Conservation (phyloP, 2,329 filamentous ascomycete genomes). For the Didymella keratinophila region DNA sequence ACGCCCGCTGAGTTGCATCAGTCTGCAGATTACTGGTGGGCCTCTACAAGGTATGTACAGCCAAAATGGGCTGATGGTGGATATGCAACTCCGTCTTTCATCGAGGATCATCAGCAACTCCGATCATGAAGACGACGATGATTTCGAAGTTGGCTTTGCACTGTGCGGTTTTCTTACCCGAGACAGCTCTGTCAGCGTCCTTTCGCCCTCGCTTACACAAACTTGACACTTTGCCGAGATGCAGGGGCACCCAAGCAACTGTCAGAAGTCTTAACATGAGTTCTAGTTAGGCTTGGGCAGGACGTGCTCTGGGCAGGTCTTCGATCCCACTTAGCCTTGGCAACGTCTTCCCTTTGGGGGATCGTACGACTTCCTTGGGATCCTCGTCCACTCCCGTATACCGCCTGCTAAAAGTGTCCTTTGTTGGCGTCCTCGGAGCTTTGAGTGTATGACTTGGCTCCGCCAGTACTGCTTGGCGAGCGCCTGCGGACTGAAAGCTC, state of each 20-base stretch:
- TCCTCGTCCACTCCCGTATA: slow-evolving; percentile 14
- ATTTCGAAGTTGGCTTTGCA: slow-evolving; percentile 3
- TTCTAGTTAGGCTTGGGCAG: slow-evolving; percentile 4
- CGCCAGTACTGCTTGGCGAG: slow-evolving; percentile 30
- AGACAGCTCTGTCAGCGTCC: slow-evolving; percentile 5
- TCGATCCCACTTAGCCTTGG: slow-evolving; percentile 22
- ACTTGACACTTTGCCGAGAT: slow-evolving; percentile 8
- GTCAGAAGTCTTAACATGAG: slow-evolving; percentile 21
- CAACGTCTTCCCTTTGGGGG: slow-evolving; percentile 21
- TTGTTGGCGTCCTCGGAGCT: slow-evolving; percentile 15
- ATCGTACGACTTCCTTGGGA: slow-evolving; percentile 12
- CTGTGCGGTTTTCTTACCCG: slow-evolving; percentile 12
- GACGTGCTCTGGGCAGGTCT: slow-evolving; percentile 10
- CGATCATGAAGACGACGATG: neutral
- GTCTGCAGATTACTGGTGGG: slow-evolving; percentile 7
- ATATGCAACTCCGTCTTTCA: neutral
- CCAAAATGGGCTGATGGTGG: slow-evolving; percentile 1
- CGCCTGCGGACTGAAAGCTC: slow-evolving; percentile 20
- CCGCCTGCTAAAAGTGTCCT: slow-evolving; percentile 23
- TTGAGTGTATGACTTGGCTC: slow-evolving; percentile 41
- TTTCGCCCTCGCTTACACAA: slow-evolving; percentile 5
- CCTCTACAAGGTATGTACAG: slow-evolving; percentile 4
- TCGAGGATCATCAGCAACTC: slow-evolving; percentile 5
- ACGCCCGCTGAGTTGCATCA: slow-evolving; percentile 11
- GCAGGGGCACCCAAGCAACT: slow-evolving; percentile 23